phyloP scores from a whole-genome alignment of 768 basidiomycete genomes.

The Amanita brunnescens region DNA sequence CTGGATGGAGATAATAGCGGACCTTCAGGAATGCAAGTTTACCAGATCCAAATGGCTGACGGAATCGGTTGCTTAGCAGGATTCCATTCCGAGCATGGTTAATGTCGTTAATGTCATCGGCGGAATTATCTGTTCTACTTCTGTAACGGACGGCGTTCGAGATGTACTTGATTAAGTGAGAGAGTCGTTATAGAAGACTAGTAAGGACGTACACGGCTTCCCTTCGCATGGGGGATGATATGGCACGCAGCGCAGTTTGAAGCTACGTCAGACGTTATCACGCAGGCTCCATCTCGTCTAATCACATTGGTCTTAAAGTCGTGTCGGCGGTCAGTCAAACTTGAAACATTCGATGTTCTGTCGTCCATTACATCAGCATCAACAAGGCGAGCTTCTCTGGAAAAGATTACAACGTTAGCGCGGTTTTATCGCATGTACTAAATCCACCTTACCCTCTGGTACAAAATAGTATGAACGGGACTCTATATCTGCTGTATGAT shows the following conservation, averaged over 20 bases:
- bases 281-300: slow-evolving; percentile 9
- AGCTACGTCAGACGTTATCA: slow-evolving; percentile 4
- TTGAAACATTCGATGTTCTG: too few species aligned
- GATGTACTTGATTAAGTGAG: too few species aligned
- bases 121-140: slow-evolving; percentile 3
- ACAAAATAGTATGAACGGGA: slow-evolving; percentile 8
- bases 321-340: not conserved
- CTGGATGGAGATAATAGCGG: too few species aligned
- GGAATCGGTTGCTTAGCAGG: slow-evolving; percentile 2
- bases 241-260: slow-evolving; percentile 3
- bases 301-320: too few species aligned
- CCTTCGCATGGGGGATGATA: too few species aligned
- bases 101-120: slow-evolving; percentile 11
- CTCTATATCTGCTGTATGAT: slow-evolving; percentile 6
- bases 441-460: too few species aligned
- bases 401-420: not conserved
- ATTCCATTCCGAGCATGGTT: slow-evolving; percentile 10
- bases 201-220: slow-evolving; percentile 10
- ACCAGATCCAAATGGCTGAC: too few species aligned
- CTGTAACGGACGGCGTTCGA: too few species aligned
- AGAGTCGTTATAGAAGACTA: not conserved
- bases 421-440: not conserved
- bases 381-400: too few species aligned
- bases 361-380: too few species aligned
- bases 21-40: too few species aligned